Evolutionary conservation across 192 early-diverging fungal genomes (phyloP).

Genomic region (Lobosporangium transversale): DNA sequence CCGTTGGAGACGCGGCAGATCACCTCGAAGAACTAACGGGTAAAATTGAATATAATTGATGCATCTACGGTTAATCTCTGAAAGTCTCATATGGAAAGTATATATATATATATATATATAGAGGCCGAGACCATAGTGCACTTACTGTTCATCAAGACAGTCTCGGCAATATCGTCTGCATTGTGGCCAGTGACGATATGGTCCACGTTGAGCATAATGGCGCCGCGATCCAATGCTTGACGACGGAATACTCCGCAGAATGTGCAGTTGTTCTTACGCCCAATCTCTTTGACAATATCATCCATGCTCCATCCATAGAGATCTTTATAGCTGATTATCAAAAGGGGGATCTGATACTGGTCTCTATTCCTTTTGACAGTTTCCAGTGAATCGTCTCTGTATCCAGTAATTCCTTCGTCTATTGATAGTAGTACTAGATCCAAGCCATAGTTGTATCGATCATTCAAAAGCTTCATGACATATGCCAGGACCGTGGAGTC

Average conservation of each 20-base stretch:
- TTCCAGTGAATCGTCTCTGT: constrained; percentile 97
- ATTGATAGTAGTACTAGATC: constrained; percentile 92
- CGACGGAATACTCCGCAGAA: constrained; percentile 99
- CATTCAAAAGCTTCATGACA: constrained; percentile 93
- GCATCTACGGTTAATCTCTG: too few species aligned
- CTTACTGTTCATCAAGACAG: constrained; percentile 96
- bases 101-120: too few species aligned
- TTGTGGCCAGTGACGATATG: constrained; percentile 99
- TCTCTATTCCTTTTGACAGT: constrained; percentile 96
- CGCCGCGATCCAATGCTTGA: constrained; percentile 96
- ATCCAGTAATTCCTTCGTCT: constrained; percentile 98
- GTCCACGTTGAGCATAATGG: constrained; percentile 87
- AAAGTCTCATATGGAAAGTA: too few species aligned
- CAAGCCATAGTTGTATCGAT: constrained; percentile 91
- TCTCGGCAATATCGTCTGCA: constrained; percentile 99
- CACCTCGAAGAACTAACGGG: constrained; percentile 87
- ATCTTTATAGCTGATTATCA: constrained; percentile 94
- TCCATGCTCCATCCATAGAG: constrained; percentile 99
- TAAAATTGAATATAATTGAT: too few species aligned
- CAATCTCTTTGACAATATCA: constrained; percentile 92
- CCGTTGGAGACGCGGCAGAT: constrained; percentile 87
- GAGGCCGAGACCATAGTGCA: too few species aligned
- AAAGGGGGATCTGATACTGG: constrained; percentile 92
- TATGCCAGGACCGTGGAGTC: constrained; percentile 98
- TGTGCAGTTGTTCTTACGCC: constrained; percentile 98